Evolutionary conservation across 768 basidiomycete genomes (phyloP).

Genomic region (Mycena vitilis): DNA sequence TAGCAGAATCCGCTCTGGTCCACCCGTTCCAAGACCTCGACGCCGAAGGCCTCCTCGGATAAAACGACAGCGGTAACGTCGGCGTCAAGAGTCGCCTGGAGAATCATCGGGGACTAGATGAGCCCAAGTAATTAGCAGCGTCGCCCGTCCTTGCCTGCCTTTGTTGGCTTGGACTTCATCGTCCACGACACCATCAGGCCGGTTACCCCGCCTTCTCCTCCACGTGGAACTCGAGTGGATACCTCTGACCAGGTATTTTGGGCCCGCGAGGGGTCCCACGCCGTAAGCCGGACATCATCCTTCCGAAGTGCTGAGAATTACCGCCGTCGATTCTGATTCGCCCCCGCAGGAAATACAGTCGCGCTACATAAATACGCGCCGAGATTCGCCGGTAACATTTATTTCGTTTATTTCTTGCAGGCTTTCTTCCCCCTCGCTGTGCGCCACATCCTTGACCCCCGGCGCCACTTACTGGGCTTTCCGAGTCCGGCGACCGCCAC

Average conservation of each 20-base stretch:
- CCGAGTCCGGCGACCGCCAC: conserved; percentile 6
- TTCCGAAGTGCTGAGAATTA: too few species aligned
- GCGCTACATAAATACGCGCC: conserved; percentile 22
- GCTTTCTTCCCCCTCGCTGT: neutral
- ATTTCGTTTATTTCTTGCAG: neutral
- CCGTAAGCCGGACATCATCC: neutral
- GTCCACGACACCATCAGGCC: conserved; percentile 27
- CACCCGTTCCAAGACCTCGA: too few species aligned
- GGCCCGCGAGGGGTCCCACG: neutral
- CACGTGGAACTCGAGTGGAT: conserved; percentile 30
- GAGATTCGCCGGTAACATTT: conserved; percentile 5
- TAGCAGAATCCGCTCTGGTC: too few species aligned
- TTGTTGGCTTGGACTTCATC: neutral
- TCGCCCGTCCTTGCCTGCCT: too few species aligned
- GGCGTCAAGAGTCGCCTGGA: too few species aligned
- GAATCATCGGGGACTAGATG: too few species aligned
- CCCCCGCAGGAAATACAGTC: conserved; percentile 3
- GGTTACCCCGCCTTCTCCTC: conserved; percentile 39
- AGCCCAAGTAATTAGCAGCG: too few species aligned
- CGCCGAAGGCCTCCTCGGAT: too few species aligned
- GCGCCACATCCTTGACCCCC: neutral
- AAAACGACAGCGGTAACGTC: too few species aligned
- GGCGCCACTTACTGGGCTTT: neutral
- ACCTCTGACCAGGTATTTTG: neutral
- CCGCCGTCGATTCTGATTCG: conserved; percentile 22